Evolutionary conservation across 345 rosid genomes (phyloP).

Genomic region (Pistacia atlantica): DNA sequence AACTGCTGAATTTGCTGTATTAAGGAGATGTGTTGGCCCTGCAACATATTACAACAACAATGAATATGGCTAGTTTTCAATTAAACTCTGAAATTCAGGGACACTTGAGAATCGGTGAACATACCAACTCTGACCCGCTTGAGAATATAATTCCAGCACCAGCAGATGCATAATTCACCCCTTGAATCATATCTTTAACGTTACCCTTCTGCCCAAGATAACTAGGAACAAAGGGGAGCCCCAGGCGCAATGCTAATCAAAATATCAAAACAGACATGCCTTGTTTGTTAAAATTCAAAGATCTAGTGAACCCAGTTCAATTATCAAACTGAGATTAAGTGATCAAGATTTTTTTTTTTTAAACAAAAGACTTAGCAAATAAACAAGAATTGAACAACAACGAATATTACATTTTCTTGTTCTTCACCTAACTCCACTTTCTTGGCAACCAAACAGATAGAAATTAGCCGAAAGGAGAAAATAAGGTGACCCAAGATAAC

Average conservation of each 20-base stretch:
- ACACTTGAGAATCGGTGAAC: neutral
- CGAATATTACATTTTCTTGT: neutral
- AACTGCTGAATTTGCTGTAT: slow-evolving; percentile 88
- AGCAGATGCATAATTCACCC: slow-evolving; percentile 88
- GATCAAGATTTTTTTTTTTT: neutral
- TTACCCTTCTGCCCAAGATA: slow-evolving; percentile 79
- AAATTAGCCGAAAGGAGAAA: neutral
- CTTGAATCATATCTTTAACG: slow-evolving; percentile 64
- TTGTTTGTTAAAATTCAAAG: neutral
- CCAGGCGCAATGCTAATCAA: slow-evolving; percentile 63
- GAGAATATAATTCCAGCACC: slow-evolving; percentile 85
- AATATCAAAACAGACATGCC: neutral
- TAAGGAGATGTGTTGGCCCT: slow-evolving; percentile 90
- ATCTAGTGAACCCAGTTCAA: no score
- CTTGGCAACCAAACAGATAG: slow-evolving; percentile 9
- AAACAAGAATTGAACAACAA: neutral
- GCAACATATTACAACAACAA: slow-evolving; percentile 3
- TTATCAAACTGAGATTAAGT: no score
- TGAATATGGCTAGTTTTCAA: neutral
- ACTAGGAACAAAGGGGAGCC: slow-evolving; percentile 82
- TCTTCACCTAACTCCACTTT: neutral
- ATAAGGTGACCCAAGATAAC: neutral
- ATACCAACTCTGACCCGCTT: slow-evolving; percentile 85
- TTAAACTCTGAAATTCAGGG: neutral
- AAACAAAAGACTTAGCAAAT: neutral